Evolutionary conservation across 805 yeast genomes (phyloP).

Genomic region (Myxozyma udenii): DNA sequence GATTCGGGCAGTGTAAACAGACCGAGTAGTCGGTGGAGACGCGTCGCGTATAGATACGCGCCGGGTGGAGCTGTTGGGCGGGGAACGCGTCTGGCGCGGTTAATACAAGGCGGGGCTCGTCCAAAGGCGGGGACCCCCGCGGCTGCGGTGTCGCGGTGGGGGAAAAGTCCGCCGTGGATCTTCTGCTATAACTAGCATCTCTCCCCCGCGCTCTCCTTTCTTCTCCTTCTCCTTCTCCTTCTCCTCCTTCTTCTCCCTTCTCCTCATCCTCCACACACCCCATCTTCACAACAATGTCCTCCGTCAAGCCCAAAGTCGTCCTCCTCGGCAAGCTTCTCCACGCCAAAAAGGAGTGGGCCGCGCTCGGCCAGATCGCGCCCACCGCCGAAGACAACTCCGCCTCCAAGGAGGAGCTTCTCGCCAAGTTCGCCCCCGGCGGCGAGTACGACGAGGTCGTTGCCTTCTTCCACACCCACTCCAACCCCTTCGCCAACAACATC

Average conservation of each 20-base stretch:
- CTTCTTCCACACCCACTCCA: slow-evolving; percentile 52
- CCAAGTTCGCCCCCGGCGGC: slow-evolving; percentile 36
- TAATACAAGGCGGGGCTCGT: no score
- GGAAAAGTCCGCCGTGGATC: no score
- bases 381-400: slow-evolving; percentile 18
- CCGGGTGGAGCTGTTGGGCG: no score
- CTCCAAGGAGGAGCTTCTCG: slow-evolving; percentile 40
- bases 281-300: background rate
- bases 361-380: slow-evolving; percentile 41
- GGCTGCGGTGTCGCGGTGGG: background rate
- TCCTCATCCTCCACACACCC: background rate
- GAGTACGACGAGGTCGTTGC: slow-evolving; percentile 46
- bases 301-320: slow-evolving; percentile 54
- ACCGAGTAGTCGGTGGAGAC: no score
- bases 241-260: background rate
- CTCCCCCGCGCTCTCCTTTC: background rate
- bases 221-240: background rate
- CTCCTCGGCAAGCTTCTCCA: slow-evolving; percentile 61
- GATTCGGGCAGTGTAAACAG: no score
- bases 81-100: no score
- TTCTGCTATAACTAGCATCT: background rate
- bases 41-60: no score
- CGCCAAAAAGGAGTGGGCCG: slow-evolving; percentile 65
- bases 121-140: no score
- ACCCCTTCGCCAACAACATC: slow-evolving; percentile 54